phyloP scores from a whole-genome alignment of 306 rosid species.

The Ceratonia siliqua region DNA sequence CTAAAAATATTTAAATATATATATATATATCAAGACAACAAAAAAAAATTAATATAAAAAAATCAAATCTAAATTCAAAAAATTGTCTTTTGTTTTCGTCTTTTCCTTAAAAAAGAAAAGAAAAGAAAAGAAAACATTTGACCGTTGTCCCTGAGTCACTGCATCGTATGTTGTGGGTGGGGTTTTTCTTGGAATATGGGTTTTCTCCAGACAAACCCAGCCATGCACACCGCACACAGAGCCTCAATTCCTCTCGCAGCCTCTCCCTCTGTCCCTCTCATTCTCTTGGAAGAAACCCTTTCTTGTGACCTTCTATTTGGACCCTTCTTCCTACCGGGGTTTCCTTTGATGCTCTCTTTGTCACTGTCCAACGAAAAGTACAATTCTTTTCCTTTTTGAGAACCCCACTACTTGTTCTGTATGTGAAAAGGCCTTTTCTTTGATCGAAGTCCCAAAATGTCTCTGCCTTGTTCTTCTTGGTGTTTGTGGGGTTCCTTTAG shows the following conservation, averaged over 20 bases:
- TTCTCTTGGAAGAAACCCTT: slow-evolving; percentile 36
- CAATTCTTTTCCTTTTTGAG: slow-evolving; percentile 40
- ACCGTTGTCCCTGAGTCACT: neutral
- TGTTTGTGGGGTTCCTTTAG: slow-evolving; percentile 39
- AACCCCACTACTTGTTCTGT: slow-evolving; percentile 38
- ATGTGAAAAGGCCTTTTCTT: slow-evolving; percentile 8
- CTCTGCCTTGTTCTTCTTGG: slow-evolving; percentile 25
- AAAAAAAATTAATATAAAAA: no score
- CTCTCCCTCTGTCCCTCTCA: slow-evolving; percentile 36
- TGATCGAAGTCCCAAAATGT: slow-evolving; percentile 36
- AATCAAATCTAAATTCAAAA: no score
- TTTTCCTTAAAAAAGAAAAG: no score
- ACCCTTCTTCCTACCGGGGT: slow-evolving; percentile 38
- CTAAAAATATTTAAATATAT: no score
- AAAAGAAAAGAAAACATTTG: neutral
- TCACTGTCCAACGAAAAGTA: slow-evolving; percentile 38
- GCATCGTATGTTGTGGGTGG: neutral
- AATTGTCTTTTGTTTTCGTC: no score
- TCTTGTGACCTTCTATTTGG: slow-evolving; percentile 43
- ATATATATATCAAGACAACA: no score
- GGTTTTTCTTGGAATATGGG: slow-evolving; percentile 57
- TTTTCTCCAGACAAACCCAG: slow-evolving; percentile 40
- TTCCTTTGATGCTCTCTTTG: slow-evolving; percentile 37
- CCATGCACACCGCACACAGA: slow-evolving; percentile 69
- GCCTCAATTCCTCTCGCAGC: slow-evolving; percentile 31